Evolutionary conservation across 495 filamentous ascomycete genomes (phyloP), one percentile per base, ranked within the genome.

Genomic region (Penicillium flavigenum): DNA sequence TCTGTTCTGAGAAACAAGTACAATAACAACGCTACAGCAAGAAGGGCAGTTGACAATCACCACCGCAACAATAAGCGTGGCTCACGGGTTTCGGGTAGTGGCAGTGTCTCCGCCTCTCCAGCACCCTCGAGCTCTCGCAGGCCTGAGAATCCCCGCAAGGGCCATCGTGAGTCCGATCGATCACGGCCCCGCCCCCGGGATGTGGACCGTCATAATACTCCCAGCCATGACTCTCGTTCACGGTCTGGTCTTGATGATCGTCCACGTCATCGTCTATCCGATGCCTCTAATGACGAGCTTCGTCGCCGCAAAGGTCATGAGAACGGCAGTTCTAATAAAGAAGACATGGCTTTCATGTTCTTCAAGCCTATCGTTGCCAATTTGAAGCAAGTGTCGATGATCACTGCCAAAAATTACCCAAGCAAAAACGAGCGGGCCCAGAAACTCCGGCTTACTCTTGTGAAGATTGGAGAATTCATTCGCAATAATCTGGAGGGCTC

Each of bases 41-140:
- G 87, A 68, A 84, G 85, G 65, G 87, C 86, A 2, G 85, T 93
- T n/a, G 89, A 92, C 59, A 94, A 92, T 54, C 91, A 94, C 63
- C 89, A 94, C 67, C 86, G 90, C 32, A 92, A 92, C 73, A 90
- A 89, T 68, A 90, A 90, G 69, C 86, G 89, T 42, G 74, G 77
- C 60, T 66, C 73, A 46, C 65, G 73, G 31, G 49, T 72, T 54
- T 63, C 73, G n/a, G 72, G 70, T 49, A 76, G 74, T 47, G 64
- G 65, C 14, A 79, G 76, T 56, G 71, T 80, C 6, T 84, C 81
- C 10, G 78, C 80, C n/a, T 81, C 79, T 24, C 81, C 81, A 10
- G 81, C 79, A 5, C 81, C 80, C 43, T 76, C 77, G 5, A 60
- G 67, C 26, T 67, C 68, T 43, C 51, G 51, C 51, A 53, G 51